These are phyloP conservation scores for Starmerella stigmatis DNA, from an alignment of 805 yeast genomes.

Conservation along the genomic window DNA sequence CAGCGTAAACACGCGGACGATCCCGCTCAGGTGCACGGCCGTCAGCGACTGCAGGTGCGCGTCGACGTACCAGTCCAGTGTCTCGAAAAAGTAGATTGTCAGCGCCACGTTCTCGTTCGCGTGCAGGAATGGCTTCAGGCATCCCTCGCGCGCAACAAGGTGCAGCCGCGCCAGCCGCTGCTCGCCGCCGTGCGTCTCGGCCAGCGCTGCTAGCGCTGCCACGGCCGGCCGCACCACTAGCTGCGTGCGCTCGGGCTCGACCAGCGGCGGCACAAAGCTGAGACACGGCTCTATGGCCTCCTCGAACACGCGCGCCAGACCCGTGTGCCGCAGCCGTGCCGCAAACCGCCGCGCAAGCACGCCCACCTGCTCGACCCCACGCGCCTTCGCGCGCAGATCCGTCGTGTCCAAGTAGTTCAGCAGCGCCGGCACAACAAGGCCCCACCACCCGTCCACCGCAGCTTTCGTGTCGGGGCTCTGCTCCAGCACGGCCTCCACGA, in stretches of 20 bases:
- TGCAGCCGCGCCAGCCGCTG: slow-evolving; percentile 13
- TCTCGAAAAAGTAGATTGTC: slow-evolving; percentile 15
- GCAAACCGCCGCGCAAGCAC: slow-evolving; percentile 13
- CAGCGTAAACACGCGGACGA: slow-evolving; percentile 23
- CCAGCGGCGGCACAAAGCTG: slow-evolving; percentile 30
- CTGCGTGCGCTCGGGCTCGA: slow-evolving; percentile 17
- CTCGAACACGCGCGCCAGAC: slow-evolving; percentile 28
- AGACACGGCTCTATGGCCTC: slow-evolving; percentile 26
- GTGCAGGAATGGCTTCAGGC: slow-evolving; percentile 24
- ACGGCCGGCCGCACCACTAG: slow-evolving; percentile 30
- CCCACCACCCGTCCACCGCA: slow-evolving; percentile 23
- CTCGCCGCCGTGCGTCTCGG: slow-evolving; percentile 5
- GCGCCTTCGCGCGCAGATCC: slow-evolving; percentile 22
- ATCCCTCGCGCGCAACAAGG: slow-evolving; percentile 26
- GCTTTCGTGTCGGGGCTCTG: not conserved
- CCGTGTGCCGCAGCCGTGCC: slow-evolving; percentile 18
- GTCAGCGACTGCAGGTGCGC: slow-evolving; percentile 17
- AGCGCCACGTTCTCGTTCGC: slow-evolving; percentile 23
- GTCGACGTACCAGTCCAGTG: slow-evolving; percentile 14
- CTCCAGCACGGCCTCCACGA: slow-evolving; percentile 11
- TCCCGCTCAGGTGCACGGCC: slow-evolving; percentile 23
- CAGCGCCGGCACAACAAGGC: slow-evolving; percentile 28
- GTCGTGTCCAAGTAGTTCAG: slow-evolving; percentile 28
- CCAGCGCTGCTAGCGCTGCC: slow-evolving; percentile 38
- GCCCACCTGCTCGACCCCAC: slow-evolving; percentile 22